These are phyloP conservation scores for Tricholomella constricta DNA, from an alignment of 768 basidiomycete species.

Conservation along the genomic window DNA sequence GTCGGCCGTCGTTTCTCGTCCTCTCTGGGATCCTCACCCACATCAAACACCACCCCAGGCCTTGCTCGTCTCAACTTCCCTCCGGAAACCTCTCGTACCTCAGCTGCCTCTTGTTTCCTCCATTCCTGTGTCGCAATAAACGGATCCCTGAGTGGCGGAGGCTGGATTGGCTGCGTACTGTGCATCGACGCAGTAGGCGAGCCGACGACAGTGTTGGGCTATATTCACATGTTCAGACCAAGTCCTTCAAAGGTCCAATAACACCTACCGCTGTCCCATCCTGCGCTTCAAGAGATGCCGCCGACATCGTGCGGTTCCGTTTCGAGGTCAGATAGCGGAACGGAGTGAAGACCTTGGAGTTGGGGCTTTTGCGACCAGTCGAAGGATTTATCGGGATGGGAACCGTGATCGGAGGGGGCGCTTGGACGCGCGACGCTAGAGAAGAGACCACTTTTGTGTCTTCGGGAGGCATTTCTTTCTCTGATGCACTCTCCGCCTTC, in stretches of 20 bases:
- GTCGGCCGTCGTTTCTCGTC: constrained; percentile 33
- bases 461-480: not conserved
- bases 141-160: constrained; percentile 67
- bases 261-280: constrained; percentile 77
- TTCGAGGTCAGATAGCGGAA: constrained; percentile 62
- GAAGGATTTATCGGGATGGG: constrained; percentile 33
- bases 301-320: constrained; percentile 67
- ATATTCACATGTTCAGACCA: constrained; percentile 11
- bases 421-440: constrained; percentile 11
- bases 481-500: constrained; percentile 1
- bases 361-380: constrained; percentile 40
- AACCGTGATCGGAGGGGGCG: constrained; percentile 20
- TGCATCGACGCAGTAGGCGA: constrained; percentile 73
- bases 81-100: constrained; percentile 38
- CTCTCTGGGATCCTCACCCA: constrained; percentile 54
- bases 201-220: constrained; percentile 74
- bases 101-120: constrained; percentile 65
- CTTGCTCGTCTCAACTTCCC: constrained; percentile 45
- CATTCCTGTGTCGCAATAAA: constrained; percentile 66
- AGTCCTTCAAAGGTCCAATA: constrained; percentile 4
- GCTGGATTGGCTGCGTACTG: constrained; percentile 48
- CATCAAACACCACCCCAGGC: constrained; percentile 69
- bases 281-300: constrained; percentile 75
- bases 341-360: constrained; percentile 56
- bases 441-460: constrained; percentile 10